phyloP scores from a whole-genome alignment of 768 basidiomycete species.

The Ramaria sp. region DNA sequence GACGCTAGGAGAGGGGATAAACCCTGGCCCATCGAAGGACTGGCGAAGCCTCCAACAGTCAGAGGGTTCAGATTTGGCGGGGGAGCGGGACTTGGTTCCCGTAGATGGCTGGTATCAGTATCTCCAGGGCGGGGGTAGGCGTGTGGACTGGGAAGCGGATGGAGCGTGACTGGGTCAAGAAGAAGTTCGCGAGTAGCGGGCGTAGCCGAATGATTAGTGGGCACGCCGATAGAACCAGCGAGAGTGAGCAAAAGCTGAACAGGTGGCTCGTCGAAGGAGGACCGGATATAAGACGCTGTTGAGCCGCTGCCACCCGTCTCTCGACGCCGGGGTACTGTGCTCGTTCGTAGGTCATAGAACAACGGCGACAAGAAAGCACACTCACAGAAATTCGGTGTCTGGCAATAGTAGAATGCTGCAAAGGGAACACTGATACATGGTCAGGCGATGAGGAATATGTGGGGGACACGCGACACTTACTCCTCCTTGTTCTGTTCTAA shows the following conservation, averaged over 20 bases:
- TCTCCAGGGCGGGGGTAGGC: background rate
- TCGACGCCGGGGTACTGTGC: background rate
- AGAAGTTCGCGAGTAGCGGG: constrained; percentile 3
- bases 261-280: background rate
- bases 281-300: background rate
- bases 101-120: background rate
- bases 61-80: background rate
- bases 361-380: background rate
- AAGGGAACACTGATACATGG: constrained; percentile 11
- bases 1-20: background rate
- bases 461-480: background rate
- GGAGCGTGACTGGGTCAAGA: constrained; percentile 1
- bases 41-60: background rate
- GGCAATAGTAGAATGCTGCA: constrained; percentile 13
- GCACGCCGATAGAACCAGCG: constrained; percentile 12
- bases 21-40: background rate
- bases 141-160: background rate
- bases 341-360: background rate
- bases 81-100: background rate
- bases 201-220: constrained; percentile 10
- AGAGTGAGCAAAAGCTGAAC: constrained; percentile 10
- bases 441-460: background rate
- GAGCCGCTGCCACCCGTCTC: background rate
- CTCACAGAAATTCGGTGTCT: constrained; percentile 3
- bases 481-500: constrained; percentile 12